These are phyloP conservation scores for Flaveria robusta DNA, from an alignment of 129 eudicot genomes.

Conservation along the genomic window DNA sequence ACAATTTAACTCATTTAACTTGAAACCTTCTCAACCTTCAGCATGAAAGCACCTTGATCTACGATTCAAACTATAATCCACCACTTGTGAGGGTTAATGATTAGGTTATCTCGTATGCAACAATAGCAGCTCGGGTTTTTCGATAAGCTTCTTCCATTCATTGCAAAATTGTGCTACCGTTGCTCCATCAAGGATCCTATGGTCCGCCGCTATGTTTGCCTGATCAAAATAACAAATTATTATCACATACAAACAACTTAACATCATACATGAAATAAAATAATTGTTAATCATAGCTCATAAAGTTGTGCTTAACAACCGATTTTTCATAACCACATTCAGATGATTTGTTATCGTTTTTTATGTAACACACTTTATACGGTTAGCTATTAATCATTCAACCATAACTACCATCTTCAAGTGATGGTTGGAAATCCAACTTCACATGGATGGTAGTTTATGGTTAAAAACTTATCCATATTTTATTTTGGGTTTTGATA, in stretches of 20 bases:
- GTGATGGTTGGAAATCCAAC: not conserved
- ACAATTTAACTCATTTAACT: not conserved
- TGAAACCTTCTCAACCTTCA: not conserved
- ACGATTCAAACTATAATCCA: not conserved
- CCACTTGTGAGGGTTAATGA: not conserved
- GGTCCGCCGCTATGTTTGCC: slow-evolving; percentile 88
- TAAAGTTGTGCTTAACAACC: not conserved
- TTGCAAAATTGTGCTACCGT: slow-evolving; percentile 75
- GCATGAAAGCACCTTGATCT: not conserved
- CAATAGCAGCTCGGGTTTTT: slow-evolving; percentile 77
- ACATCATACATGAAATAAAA: not conserved
- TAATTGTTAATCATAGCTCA: too few relatives aligned
- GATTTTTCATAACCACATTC: not conserved
- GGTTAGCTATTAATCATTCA: not conserved
- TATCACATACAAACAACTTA: not conserved
- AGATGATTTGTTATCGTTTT: not conserved
- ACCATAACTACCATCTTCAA: not conserved
- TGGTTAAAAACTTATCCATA: too few relatives aligned
- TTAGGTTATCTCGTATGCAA: slow-evolving; percentile 62
- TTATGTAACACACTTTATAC: not conserved
- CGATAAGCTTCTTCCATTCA: slow-evolving; percentile 53
- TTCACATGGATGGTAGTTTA: not conserved
- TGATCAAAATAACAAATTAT: slow-evolving; percentile 11
- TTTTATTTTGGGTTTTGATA: too few relatives aligned
- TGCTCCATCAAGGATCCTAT: slow-evolving; percentile 53